Evolutionary conservation across 805 yeast genomes (phyloP), one percentile per base, ranked within the genome.

Genomic region (Pichia pseudocactophila): DNA sequence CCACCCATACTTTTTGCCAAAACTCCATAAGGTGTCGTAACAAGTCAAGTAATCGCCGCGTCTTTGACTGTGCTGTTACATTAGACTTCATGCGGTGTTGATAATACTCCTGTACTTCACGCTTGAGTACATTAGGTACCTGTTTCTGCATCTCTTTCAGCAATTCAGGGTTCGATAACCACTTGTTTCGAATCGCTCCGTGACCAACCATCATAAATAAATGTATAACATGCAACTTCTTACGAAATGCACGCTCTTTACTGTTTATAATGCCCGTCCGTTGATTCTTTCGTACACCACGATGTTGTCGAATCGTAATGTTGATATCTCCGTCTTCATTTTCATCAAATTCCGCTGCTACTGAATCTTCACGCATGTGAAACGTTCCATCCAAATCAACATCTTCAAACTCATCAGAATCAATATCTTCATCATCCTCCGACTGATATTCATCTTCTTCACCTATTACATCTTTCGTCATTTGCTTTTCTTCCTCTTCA

Each of bases 1-100:
- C 27, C 4, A 46, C 42, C 61, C 63, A 61, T 7, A 55, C 42
- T 26, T 47, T 42, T 20, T 48, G 44, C 84, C 94, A 92, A 30
- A 68, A 63, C 13, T 64, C 67, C 78, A 83, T 74, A 2, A 83
- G 59, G 47, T 75, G 78, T 35, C 80, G 69, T n/a, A 92, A 53
- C 0, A 90, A 85, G 57, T 87, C 96, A 2, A 89, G 65, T 27
- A 92, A 69, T 50, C 76, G 70, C 42, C 95, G 66, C 0, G 94
- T 68, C 45, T 72, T 71, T 17, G 79, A 75, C 32, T 58, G 56
- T 2, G 51, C 50, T 3, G 60, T 50, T 2, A 47, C 50, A 16
- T 44, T 47, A 1, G 50, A 7, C 17, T 48, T 48, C 16, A 15
- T 32, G n/a, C 51, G 48, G 31, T 51, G 53, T 40, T 50, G 43